Evolutionary conservation across 2,329 filamentous ascomycete genomes (phyloP), one percentile per base, ranked within the genome.

Genomic region (Diaporthe nobilis): DNA sequence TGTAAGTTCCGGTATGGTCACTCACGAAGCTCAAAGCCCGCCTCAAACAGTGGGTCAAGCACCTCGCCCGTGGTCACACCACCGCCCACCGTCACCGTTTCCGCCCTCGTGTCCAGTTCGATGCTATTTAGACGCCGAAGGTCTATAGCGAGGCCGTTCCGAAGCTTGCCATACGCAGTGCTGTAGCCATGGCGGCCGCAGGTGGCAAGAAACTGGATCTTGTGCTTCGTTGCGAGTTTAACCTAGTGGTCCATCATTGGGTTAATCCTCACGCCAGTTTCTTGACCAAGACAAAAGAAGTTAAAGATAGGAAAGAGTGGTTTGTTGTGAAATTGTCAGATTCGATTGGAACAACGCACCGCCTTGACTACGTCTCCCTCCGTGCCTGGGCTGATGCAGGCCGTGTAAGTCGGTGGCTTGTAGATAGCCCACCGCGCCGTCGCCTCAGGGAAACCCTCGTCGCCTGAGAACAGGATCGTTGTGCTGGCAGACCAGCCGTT

Each of bases 21-120:
- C 51, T 55, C 4, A 55, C 47, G 65, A 34, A 53, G 28, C 4
- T 70, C 65, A 51, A 53, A 70, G 13, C 47, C 65, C 3, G 28
- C 44, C 31, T 70, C 65, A 10, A 55, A 70, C 31, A 70, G 47
- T 9, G 47, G 44, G 65, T 70, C 65, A 42, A 70, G 47, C 28
- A 70, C 65, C 31, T 70, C 44, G 47, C 31, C 47, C 13, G 31
- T 53, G 47, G 12, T 53, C 22, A 70, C 65, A 70, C 44, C 65
- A 42, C 65, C 65, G 12, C 65, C 65, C 3, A 55, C 47, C 12
- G 34, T 70, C 31, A 55, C 12, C 22, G 28, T 53, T 39, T 70
- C 47, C 44, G 44, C 10, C 20, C 6, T 25, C 5, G 47, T 12
- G 31, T 70, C 63, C 31, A 53, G 44, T 8, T 68, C 34, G 31